phyloP scores from a whole-genome alignment of 2,329 filamentous ascomycete genomes.

The Pezizomycotina sp. region DNA sequence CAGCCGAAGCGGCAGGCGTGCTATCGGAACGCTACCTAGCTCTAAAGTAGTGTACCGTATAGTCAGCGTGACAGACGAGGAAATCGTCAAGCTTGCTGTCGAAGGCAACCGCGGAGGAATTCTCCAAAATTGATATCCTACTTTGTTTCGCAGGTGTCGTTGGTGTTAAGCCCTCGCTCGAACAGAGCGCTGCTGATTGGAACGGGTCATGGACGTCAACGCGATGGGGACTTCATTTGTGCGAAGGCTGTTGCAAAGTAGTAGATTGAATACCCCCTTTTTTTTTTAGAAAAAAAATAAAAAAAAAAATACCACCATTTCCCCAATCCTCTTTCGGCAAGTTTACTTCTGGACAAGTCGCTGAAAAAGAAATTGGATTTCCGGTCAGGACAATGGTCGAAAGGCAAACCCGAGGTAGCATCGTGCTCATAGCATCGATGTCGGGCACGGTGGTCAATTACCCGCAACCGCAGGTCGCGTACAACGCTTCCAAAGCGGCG shows the following conservation, averaged over 20 bases:
- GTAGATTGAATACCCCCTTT: no score
- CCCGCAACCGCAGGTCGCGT: constrained; percentile 66
- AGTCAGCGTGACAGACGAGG: constrained; percentile 58
- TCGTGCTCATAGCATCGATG: constrained; percentile 66
- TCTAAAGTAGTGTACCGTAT: constrained; percentile 62
- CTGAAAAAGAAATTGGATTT: no score
- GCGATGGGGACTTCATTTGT: constrained; percentile 61
- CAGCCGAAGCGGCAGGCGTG: constrained; percentile 51
- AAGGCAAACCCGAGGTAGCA: constrained; percentile 52
- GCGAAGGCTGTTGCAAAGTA: constrained; percentile 57
- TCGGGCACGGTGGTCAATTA: constrained; percentile 73
- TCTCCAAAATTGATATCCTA: constrained; percentile 56
- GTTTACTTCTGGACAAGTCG: no score
- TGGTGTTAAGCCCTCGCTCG: constrained; percentile 69
- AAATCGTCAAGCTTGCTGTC: constrained; percentile 53
- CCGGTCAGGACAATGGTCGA: constrained; percentile 56
- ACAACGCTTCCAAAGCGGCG: constrained; percentile 71
- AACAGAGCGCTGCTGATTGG: constrained; percentile 61
- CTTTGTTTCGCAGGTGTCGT: constrained; percentile 68
- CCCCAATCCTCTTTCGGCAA: no score
- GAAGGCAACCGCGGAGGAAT: constrained; percentile 46
- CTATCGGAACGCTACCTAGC: constrained; percentile 55
- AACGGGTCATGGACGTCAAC: constrained; percentile 67
- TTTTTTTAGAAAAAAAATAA: no score
- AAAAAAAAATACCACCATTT: no score